A percentile compares a stretch with the other conserved stretches of the same genome.
phyloP scores from a whole-genome alignment of 345 rosid genomes.

The Camelina sativa region DNA sequence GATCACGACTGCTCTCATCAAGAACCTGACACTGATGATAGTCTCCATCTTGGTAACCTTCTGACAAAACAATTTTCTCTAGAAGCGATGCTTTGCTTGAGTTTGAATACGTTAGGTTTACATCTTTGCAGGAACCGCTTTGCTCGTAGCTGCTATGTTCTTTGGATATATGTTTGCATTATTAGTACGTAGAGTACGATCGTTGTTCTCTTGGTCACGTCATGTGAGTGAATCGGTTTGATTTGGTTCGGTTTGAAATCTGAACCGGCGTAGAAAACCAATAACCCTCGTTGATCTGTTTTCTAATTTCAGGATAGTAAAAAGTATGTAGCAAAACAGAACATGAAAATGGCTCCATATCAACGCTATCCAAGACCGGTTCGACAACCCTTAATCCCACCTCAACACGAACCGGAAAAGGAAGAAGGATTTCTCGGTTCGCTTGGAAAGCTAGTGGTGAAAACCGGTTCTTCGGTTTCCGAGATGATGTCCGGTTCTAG shows the following conservation, averaged over 20 bases:
- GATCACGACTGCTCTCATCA: slow-evolving; percentile 69
- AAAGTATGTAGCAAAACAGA: slow-evolving; percentile 51
- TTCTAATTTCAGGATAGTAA: slow-evolving; percentile 44
- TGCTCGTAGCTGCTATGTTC: slow-evolving; percentile 77
- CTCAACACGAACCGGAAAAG: slow-evolving; percentile 65
- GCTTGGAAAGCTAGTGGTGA: slow-evolving; percentile 66
- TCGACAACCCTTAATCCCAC: slow-evolving; percentile 75
- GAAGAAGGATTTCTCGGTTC: slow-evolving; percentile 81
- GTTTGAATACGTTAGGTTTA: background rate
- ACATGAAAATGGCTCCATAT: slow-evolving; percentile 52
- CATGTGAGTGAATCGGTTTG: slow-evolving; percentile 51
- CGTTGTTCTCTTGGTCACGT: slow-evolving; percentile 61
- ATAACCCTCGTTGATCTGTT: slow-evolving; percentile 6
- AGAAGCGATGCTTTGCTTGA: background rate
- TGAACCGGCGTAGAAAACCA: background rate
- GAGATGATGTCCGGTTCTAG: slow-evolving; percentile 54
- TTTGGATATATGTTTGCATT: slow-evolving; percentile 91
- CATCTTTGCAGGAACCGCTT: slow-evolving; percentile 61
- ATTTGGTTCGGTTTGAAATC: background rate
- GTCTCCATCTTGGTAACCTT: slow-evolving; percentile 63
- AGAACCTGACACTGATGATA: slow-evolving; percentile 53
- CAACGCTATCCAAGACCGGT: slow-evolving; percentile 68
- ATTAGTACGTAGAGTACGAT: slow-evolving; percentile 69
- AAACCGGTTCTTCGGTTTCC: slow-evolving; percentile 72
- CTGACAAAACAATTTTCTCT: background rate